Conservation (phyloP, 495 filamentous ascomycete species). For the Viridothelium virens region DNA sequence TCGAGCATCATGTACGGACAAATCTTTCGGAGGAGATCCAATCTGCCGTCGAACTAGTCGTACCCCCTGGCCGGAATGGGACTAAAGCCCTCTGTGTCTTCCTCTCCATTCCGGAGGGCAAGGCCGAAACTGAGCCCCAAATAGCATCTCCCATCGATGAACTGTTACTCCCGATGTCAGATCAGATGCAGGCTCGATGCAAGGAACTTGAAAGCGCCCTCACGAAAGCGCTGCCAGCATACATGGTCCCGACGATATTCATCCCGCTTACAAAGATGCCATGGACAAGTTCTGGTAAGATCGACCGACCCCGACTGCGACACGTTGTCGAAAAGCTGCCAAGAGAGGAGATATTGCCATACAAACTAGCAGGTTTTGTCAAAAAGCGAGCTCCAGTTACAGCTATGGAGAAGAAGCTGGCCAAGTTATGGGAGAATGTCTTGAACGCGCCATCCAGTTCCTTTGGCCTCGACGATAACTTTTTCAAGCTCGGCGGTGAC, state of each 20-base stretch:
- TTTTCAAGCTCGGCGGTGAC: constrained; percentile 29
- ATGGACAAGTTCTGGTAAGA: constrained; percentile 67
- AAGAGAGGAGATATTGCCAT: neutral
- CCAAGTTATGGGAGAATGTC: neutral
- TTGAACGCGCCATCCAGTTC: neutral
- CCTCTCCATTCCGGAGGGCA: constrained; percentile 53
- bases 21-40: constrained; percentile 7
- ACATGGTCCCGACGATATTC: constrained; percentile 70
- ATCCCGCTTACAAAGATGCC: constrained; percentile 55
- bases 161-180: constrained; percentile 52
- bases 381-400: neutral
- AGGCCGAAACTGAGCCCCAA: constrained; percentile 42
- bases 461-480: constrained; percentile 24
- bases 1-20: constrained; percentile 30
- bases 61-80: neutral
- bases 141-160: constrained; percentile 40
- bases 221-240: constrained; percentile 58
- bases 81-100: constrained; percentile 37
- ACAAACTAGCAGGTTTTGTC: neutral
- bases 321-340: constrained; percentile 29
- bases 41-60: constrained; percentile 2
- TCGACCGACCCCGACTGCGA: constrained; percentile 57
- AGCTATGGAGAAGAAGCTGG: neutral
- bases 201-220: constrained; percentile 18
- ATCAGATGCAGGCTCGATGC: constrained; percentile 50